A percentile compares a stretch with the other conserved stretches of the same genome.
phyloP scores from a whole-genome alignment of 1,139 yeast species.

The Scheffersomyces illinoinensis region DNA sequence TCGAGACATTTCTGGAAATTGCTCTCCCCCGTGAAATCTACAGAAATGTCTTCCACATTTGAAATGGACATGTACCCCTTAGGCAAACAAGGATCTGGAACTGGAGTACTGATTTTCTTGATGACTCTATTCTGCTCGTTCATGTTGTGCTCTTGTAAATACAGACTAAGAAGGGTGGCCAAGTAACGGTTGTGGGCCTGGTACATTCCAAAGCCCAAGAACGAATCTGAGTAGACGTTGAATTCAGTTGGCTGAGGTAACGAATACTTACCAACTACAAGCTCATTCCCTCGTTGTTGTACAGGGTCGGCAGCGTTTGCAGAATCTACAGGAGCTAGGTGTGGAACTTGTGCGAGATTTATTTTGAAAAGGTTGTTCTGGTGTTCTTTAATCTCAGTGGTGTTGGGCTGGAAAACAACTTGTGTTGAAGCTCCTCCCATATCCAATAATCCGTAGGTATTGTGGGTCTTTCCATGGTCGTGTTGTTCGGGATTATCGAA shows the following conservation, averaged over 20 bases:
- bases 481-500: slow-evolving; percentile 52
- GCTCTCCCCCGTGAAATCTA: slow-evolving; percentile 58
- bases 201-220: slow-evolving; percentile 75
- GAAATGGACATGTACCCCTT: slow-evolving; percentile 33
- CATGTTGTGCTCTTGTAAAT: slow-evolving; percentile 15
- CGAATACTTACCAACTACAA: slow-evolving; percentile 1
- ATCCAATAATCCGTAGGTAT: slow-evolving; percentile 73
- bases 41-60: slow-evolving; percentile 23
- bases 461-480: slow-evolving; percentile 52
- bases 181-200: slow-evolving; percentile 62
- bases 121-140: slow-evolving; percentile 9
- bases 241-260: slow-evolving; percentile 28
- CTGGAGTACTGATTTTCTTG: slow-evolving; percentile 24
- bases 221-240: slow-evolving; percentile 67
- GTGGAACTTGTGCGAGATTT: slow-evolving; percentile 43
- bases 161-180: slow-evolving; percentile 32
- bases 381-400: slow-evolving; percentile 55
- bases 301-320: not conserved
- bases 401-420: slow-evolving; percentile 72
- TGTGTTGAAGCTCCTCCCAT: slow-evolving; percentile 93
- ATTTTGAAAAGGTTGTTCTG: slow-evolving; percentile 55
- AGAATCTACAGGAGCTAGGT: not conserved
- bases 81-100: slow-evolving; percentile 67
- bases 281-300: not conserved
- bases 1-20: slow-evolving; percentile 56